Evolutionary conservation across 192 early-diverging fungal species (phyloP).

Genomic region (Geosiphon pyriformis): DNA sequence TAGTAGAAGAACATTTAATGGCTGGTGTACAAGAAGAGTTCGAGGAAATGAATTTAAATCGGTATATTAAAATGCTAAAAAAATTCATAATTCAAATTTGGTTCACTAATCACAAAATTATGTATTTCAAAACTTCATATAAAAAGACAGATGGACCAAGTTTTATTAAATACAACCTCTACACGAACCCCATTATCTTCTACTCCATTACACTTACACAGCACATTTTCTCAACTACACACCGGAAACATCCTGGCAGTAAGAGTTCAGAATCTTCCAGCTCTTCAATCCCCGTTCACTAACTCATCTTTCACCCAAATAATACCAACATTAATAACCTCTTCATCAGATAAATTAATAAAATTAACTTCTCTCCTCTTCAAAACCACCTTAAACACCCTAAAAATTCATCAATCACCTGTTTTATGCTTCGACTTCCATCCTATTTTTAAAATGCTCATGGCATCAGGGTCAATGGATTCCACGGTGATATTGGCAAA

Average conservation of each 20-base stretch:
- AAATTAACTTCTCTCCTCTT: constrained; percentile 42
- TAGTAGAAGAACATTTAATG: constrained; percentile 15
- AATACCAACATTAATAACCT: constrained; percentile 40
- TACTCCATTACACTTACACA: constrained; percentile 32
- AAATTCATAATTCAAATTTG: not conserved
- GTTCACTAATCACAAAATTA: not conserved
- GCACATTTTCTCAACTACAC: constrained; percentile 43
- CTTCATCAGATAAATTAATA: constrained; percentile 59
- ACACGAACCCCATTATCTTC: no score
- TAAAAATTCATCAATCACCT: constrained; percentile 52
- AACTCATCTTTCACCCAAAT: constrained; percentile 18
- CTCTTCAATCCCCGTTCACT: constrained; percentile 23
- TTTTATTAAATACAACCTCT: constrained; percentile 34
- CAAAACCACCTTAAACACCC: constrained; percentile 31
- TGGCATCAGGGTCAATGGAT: constrained; percentile 55
- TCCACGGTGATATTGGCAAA: constrained; percentile 39
- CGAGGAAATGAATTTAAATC: constrained; percentile 2
- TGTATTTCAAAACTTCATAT: not conserved
- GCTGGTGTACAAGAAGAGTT: not conserved
- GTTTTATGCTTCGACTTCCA: constrained; percentile 61
- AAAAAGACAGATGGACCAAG: constrained; percentile 29
- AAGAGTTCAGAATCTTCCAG: constrained; percentile 27
- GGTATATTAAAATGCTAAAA: constrained; percentile 2
- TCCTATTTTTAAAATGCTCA: constrained; percentile 42
- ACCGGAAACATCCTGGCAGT: constrained; percentile 53